Evolutionary conservation across 2,329 filamentous ascomycete genomes (phyloP).

Genomic region (Albifimbria verrucaria): DNA sequence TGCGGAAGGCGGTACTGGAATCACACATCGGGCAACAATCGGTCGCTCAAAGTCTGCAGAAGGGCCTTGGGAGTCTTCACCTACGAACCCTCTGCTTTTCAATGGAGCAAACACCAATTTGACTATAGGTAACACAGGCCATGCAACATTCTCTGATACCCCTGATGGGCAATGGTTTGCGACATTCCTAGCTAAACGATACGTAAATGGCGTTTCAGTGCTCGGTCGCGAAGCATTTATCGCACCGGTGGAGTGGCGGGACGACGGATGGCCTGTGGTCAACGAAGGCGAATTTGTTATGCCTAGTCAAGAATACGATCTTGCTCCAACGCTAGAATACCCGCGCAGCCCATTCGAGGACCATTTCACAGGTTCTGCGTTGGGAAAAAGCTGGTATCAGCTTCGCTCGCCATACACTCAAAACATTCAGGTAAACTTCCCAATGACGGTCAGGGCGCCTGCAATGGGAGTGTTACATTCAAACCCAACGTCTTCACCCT

Average conservation of each 20-base stretch:
- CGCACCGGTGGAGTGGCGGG: slow-evolving; percentile 14
- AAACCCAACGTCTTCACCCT: slow-evolving; percentile 24
- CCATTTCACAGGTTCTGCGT: slow-evolving; percentile 1
- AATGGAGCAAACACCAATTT: slow-evolving; percentile 15
- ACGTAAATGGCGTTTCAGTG: slow-evolving; percentile 10
- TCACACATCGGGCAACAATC: slow-evolving; percentile 9
- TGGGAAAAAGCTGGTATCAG: slow-evolving; percentile 8
- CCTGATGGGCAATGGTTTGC: slow-evolving; percentile 18
- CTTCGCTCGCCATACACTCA: slow-evolving; percentile 12
- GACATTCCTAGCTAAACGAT: slow-evolving; percentile 15
- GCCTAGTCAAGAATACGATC: slow-evolving; percentile 8
- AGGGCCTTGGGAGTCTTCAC: slow-evolving; percentile 16
- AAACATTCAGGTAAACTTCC: slow-evolving; percentile 1
- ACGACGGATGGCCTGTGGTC: slow-evolving; percentile 19
- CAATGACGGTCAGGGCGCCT: not conserved
- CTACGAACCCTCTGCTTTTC: slow-evolving; percentile 32
- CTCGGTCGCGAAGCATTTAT: slow-evolving; percentile 19
- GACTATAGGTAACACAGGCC: slow-evolving; percentile 15
- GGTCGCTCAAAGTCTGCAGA: slow-evolving; percentile 9
- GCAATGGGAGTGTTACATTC: slow-evolving; percentile 21
- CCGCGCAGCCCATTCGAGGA: slow-evolving; percentile 7
- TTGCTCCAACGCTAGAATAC: slow-evolving; percentile 5
- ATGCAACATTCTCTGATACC: slow-evolving; percentile 17
- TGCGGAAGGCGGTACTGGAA: slow-evolving; percentile 10
- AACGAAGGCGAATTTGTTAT: slow-evolving; percentile 14